Conservation (phyloP, 2,329 filamentous ascomycete species). For the Alternaria brassicae region DNA sequence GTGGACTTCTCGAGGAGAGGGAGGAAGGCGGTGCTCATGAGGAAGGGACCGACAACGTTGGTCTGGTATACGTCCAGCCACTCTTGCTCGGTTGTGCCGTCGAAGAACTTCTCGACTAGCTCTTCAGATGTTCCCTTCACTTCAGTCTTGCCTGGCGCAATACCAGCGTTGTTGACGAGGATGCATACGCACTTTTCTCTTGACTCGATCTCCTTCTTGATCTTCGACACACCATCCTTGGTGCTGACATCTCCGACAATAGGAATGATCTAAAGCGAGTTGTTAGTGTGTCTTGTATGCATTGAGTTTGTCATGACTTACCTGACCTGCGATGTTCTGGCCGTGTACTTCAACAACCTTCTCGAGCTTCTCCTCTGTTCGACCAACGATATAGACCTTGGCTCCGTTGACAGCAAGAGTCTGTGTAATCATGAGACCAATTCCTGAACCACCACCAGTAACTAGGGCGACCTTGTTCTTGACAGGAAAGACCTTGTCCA, state of each 20-base stretch:
- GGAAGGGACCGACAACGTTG: conserved; percentile 58
- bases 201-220: conserved; percentile 54
- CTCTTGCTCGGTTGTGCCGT: conserved; percentile 54
- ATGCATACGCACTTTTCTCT: conserved; percentile 56
- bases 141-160: conserved; percentile 49
- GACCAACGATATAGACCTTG: conserved; percentile 59
- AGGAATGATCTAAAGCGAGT: conserved; percentile 49
- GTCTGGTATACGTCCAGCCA: conserved; percentile 56
- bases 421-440: conserved; percentile 58
- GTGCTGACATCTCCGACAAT: conserved; percentile 54
- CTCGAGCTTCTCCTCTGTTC: conserved; percentile 58
- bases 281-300: background rate
- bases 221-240: conserved; percentile 53
- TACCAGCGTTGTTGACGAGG: conserved; percentile 54
- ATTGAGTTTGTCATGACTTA: background rate
- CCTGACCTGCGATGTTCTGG: conserved; percentile 53
- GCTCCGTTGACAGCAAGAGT: conserved; percentile 56
- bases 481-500: conserved; percentile 47
- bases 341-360: conserved; percentile 54
- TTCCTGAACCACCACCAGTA: conserved; percentile 56
- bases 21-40: conserved; percentile 57
- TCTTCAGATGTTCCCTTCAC: conserved; percentile 53
- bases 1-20: conserved; percentile 56
- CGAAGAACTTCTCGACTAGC: conserved; percentile 55
- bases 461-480: conserved; percentile 53